These are phyloP conservation scores for Tephrocybe sp. DNA, from an alignment of 768 basidiomycete species.

Conservation along the genomic window DNA sequence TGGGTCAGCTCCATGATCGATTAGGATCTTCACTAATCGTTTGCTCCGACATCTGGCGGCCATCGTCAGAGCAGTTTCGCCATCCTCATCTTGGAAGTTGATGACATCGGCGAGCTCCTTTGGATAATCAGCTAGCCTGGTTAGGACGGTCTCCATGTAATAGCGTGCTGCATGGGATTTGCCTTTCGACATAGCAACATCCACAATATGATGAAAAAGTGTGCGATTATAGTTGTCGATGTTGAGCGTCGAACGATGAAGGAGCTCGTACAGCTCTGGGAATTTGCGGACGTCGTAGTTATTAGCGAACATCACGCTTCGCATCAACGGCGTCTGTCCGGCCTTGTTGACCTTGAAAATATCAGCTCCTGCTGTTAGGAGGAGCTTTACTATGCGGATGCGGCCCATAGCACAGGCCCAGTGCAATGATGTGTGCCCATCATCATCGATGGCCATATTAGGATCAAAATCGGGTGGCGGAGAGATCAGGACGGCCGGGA, in stretches of 20 bases:
- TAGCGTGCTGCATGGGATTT: slow-evolving; percentile 98
- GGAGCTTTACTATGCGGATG: slow-evolving; percentile 90
- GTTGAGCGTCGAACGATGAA: slow-evolving; percentile 98
- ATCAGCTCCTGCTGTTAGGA: slow-evolving; percentile 92
- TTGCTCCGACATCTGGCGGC: slow-evolving; percentile 95
- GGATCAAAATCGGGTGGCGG: slow-evolving; percentile 93
- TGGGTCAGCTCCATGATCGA: slow-evolving; percentile 96
- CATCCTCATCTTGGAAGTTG: slow-evolving; percentile 99
- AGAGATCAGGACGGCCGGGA: slow-evolving; percentile 82
- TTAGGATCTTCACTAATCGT: slow-evolving; percentile 90
- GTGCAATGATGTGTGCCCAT: slow-evolving; percentile 94
- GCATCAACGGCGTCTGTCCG: slow-evolving; percentile 97
- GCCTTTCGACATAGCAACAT: slow-evolving; percentile 95
- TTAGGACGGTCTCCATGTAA: slow-evolving; percentile 96
- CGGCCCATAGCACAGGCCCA: slow-evolving; percentile 99
- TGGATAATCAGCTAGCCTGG: slow-evolving; percentile 87
- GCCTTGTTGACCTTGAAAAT: slow-evolving; percentile 96
- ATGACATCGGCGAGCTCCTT: slow-evolving; percentile 96
- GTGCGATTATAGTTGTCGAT: slow-evolving; percentile 98
- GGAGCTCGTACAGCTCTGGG: slow-evolving; percentile 92
- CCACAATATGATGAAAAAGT: slow-evolving; percentile 97
- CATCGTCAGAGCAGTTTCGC: slow-evolving; percentile 95
- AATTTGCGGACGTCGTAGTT: slow-evolving; percentile 99
- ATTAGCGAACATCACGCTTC: slow-evolving; percentile 99
- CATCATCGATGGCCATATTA: slow-evolving; percentile 96